A percentile compares a stretch with the other conserved stretches of the same genome.
phyloP scores from a whole-genome alignment of 306 rosid species.

The Elaeagnus macrophylla region DNA sequence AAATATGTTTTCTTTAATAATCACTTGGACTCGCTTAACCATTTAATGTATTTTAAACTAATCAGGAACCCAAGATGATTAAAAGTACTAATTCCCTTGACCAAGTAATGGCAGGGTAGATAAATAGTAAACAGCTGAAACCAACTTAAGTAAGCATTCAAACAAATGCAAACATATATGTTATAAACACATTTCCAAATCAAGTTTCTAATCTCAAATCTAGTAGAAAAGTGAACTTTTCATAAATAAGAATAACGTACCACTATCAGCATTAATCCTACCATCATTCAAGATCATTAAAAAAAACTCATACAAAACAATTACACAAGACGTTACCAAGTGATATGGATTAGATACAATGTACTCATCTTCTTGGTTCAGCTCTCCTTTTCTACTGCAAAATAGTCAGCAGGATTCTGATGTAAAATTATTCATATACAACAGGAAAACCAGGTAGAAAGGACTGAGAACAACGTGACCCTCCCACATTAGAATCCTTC shows the following conservation, averaged over 20 bases:
- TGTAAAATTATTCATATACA: background rate
- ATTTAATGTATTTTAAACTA: no score
- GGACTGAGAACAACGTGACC: background rate
- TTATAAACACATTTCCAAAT: background rate
- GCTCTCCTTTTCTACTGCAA: constrained; percentile 81
- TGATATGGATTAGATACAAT: constrained; percentile 91
- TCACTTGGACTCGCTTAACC: background rate
- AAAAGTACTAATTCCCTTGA: no score
- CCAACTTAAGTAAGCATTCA: background rate
- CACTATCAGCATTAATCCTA: background rate
- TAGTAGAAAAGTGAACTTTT: background rate
- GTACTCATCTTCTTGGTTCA: constrained; percentile 71
- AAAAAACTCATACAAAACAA: constrained; percentile 5
- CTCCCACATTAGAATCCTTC: background rate
- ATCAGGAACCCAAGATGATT: no score
- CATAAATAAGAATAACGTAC: background rate
- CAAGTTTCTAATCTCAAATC: background rate
- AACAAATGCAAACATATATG: background rate
- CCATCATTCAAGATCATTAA: background rate
- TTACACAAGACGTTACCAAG: constrained; percentile 48
- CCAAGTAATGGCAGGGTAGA: no score
- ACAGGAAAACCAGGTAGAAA: constrained; percentile 10
- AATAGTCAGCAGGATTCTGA: constrained; percentile 8
- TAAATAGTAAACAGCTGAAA: background rate
- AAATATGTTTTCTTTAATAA: no score